These are phyloP conservation scores for Fusarium burgessii DNA, from an alignment of 2,329 filamentous ascomycete species.

Conservation along the genomic window DNA sequence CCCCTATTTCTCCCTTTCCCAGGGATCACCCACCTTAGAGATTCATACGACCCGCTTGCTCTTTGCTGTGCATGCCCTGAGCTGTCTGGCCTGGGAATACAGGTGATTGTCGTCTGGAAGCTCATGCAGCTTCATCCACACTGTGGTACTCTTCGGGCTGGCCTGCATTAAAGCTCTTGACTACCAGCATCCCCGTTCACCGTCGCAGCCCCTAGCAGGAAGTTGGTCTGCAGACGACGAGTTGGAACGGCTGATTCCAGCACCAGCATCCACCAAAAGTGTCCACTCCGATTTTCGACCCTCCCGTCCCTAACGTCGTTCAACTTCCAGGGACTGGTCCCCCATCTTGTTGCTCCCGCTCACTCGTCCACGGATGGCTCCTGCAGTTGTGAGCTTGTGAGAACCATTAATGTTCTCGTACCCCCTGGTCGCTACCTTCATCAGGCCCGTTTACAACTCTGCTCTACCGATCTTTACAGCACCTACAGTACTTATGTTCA, in stretches of 20 bases:
- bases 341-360: constrained; percentile 36
- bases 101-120: constrained; percentile 18
- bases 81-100: constrained; percentile 26
- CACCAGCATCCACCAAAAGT: constrained; percentile 26
- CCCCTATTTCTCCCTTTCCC: constrained; percentile 29
- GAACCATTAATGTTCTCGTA: constrained; percentile 27
- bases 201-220: constrained; percentile 22
- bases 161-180: constrained; percentile 34
- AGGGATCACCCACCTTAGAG: constrained; percentile 28
- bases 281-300: constrained; percentile 35
- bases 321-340: constrained; percentile 33
- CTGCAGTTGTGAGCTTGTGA: constrained; percentile 37
- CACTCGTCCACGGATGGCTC: constrained; percentile 37
- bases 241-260: constrained; percentile 30
- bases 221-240: constrained; percentile 17
- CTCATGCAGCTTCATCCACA: constrained; percentile 19
- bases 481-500: constrained; percentile 34
- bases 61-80: constrained; percentile 27
- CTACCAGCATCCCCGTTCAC: constrained; percentile 37
- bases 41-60: constrained; percentile 31
- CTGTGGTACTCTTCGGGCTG: constrained; percentile 15
- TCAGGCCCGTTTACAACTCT: constrained; percentile 27
- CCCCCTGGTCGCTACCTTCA: constrained; percentile 31
- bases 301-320: constrained; percentile 37
- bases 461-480: constrained; percentile 13